Evolutionary conservation across 2,329 filamentous ascomycete species (phyloP), one percentile per base, ranked within the genome.

Genomic region (Incumbomyces delicatus): DNA sequence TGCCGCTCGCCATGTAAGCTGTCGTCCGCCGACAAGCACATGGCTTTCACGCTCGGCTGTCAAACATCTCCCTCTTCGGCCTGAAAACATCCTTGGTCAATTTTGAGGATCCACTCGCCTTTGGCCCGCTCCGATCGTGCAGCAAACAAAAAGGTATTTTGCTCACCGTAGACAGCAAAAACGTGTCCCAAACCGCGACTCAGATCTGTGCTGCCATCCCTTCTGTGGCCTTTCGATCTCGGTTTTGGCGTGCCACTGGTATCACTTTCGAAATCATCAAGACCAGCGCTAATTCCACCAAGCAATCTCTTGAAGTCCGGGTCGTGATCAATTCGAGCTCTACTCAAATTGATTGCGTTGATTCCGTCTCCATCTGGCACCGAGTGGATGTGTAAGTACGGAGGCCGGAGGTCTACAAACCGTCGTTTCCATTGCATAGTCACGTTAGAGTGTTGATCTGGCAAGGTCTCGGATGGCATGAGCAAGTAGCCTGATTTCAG

Each of bases 131-230:
- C 90, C 58, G 81, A 90, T 49, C 88, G 76, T 18, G 88, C 86
- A 12, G 88, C 87, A 64, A 98, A 96, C 34, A 98, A 73, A 77
- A 89, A 98, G 29, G 89, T 95, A 65, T 95, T 95, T 63, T 92
- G 85, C 50, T 84, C 86, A 35, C 87, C 90, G 61, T 96, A 98
- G 42, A 98, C 79, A 11, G 92, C 92, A 73, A 95, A 98, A 34
- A 96, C 85, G 54, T 85, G 83, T 3, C 80, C 75, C 58, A 64
- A 78, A 64, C 69, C 66, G 43, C 69, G 68, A 30, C 58, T 55
- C 49, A 53, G 47, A 6, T 57, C 53, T 2, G 50, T 52, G 17
- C 58, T 54, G 1, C 58, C 60, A 2, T 54, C 50, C 18, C 52
- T 41, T 35, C 42, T 49, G 30, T 57, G 55, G 4, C 53, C 53